Evolutionary conservation across 1,139 yeast species (phyloP).

Genomic region (Yamadazyma jaroonii): DNA sequence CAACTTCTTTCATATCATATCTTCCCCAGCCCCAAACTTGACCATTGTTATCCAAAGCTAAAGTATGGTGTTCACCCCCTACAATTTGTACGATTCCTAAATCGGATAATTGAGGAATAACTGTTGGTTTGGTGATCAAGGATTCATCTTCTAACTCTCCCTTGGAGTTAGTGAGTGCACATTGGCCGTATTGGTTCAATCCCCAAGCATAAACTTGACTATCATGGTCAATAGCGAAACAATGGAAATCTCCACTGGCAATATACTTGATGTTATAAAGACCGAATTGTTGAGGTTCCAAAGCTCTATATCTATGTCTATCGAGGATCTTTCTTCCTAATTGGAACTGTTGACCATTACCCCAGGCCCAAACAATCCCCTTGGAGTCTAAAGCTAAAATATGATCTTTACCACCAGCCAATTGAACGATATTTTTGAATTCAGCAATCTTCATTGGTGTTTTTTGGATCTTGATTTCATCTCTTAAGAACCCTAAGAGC

Average conservation of each 20-base stretch:
- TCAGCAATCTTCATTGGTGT: conserved; percentile 64
- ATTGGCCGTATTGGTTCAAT: conserved; percentile 92
- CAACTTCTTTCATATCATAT: conserved; percentile 89
- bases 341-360: conserved; percentile 91
- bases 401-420: conserved; percentile 94
- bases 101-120: conserved; percentile 56
- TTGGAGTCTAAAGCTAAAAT: conserved; percentile 75
- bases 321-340: conserved; percentile 81
- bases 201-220: conserved; percentile 89
- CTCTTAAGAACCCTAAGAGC: conserved; percentile 71
- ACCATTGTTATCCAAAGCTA: conserved; percentile 72
- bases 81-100: conserved; percentile 62
- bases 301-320: conserved; percentile 65
- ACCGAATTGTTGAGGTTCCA: conserved; percentile 78
- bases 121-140: conserved; percentile 72
- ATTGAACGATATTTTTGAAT: conserved; percentile 70
- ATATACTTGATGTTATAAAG: conserved; percentile 72
- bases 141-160: conserved; percentile 79
- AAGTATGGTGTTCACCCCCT: conserved; percentile 93
- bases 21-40: conserved; percentile 85
- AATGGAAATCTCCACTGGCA: conserved; percentile 94
- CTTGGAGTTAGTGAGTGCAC: conserved; percentile 64
- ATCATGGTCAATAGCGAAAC: conserved; percentile 81
- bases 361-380: conserved; percentile 96
- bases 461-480: conserved; percentile 57